Evolutionary conservation across 345 rosid species (phyloP), one percentile per base, ranked within the genome.

Genomic region (Microthlaspi erraticum): DNA sequence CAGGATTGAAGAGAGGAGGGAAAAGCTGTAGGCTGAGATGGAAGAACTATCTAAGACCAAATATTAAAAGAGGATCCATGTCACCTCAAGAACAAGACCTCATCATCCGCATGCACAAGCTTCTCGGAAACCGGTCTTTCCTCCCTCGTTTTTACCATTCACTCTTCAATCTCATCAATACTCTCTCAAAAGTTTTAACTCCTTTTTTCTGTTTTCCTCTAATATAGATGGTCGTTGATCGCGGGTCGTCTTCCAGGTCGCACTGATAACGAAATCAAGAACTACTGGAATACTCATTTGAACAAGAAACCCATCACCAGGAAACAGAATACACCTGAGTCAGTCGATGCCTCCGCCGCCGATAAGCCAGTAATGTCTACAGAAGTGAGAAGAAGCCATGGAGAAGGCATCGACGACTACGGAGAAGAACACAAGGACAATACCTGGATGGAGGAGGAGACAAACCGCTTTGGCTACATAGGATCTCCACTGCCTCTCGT

Each of bases 281-380:
- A 91, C 87, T 88, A 88, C 66, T 91, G 95, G 97, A 88, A 91
- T 82, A 88, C 97, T 38, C 93, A 88, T 91, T 77, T 88, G 81
- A 88, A 81, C 83, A 91, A 85, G 85, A 83, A 80, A 61, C 14
- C 68, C 32, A 69, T 16, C 41, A 9, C 51, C 16, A 81, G 77
- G 36, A 81, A 75, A 79, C 75, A 79, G 56, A 82, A 79, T 73
- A 53, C 62, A 46, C 44, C 58, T 62, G 70, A 53, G 19, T 61
- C 64, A 61, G 26, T 18, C 19, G 38, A 54, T 31, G 14, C 8
- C 34, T 19, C 29, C 45, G 33, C 32, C 50, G 41, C 29, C 49
- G 64, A 49, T 20, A 68, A 66, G 62, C 68, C 55, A 23, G 29
- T 3, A 39, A 71, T 10, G 60, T 65, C 60, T 29, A 61, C 14